Conservation (phyloP, 345 rosid genomes). For the Noccaea bulbosa region DNA sequence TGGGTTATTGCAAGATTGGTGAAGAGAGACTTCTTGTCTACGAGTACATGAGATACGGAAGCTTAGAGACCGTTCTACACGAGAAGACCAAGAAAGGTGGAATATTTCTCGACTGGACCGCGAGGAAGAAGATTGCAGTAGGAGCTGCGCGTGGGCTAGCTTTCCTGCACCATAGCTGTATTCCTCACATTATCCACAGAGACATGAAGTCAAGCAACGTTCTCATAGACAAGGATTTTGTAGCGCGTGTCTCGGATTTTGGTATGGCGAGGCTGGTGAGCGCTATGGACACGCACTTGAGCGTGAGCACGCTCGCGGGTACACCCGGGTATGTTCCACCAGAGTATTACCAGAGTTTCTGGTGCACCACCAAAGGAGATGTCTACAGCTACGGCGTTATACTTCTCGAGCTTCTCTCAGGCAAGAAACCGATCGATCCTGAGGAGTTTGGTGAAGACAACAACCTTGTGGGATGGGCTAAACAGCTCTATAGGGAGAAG, state of each 20-base stretch:
- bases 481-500: constrained; percentile 68
- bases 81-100: constrained; percentile 57
- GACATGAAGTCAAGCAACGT: constrained; percentile 99
- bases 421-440: constrained; percentile 85
- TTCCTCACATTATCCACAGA: too few species aligned
- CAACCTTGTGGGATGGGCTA: constrained; percentile 98
- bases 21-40: constrained; percentile 95
- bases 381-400: constrained; percentile 95
- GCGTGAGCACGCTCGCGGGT: constrained; percentile 93
- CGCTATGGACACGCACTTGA: constrained; percentile 86
- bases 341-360: constrained; percentile 90
- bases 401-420: constrained; percentile 83
- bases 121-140: constrained; percentile 76
- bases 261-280: constrained; percentile 97
- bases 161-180: constrained; percentile 90
- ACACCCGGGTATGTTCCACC: constrained; percentile 99
- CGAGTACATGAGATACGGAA: constrained; percentile 92
- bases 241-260: constrained; percentile 88
- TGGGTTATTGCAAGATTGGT: constrained; percentile 86
- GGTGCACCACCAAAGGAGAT: constrained; percentile 84
- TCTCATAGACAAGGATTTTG: constrained; percentile 79
- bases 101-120: constrained; percentile 73
- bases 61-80: constrained; percentile 87
- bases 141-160: constrained; percentile 95
- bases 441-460: constrained; percentile 88